phyloP scores from a whole-genome alignment of 768 basidiomycete genomes.

The Amanita rubescens region DNA sequence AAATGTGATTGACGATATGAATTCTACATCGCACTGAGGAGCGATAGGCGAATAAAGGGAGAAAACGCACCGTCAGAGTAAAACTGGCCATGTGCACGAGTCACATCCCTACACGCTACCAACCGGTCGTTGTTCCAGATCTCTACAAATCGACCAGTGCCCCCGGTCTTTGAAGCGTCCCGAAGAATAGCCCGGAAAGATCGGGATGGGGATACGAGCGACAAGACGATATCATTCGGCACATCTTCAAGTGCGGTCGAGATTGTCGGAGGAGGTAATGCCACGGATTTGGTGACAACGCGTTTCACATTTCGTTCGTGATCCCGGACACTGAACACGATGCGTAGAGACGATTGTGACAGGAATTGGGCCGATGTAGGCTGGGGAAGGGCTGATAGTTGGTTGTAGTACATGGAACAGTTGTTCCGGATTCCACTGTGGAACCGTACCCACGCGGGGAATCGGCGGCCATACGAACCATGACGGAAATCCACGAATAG shows the following conservation, averaged over 20 bases:
- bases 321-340: constrained; percentile 42
- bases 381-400: constrained; percentile 34
- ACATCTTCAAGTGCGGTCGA: constrained; percentile 27
- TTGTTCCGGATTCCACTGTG: no score
- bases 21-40: constrained; percentile 29
- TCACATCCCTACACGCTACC: constrained; percentile 46
- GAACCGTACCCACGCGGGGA: no score
- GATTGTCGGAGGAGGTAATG: constrained; percentile 12
- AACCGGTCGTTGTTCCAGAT: constrained; percentile 43
- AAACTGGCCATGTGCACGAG: constrained; percentile 49
- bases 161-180: constrained; percentile 20
- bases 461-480: no score
- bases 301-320: constrained; percentile 43
- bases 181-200: constrained; percentile 41
- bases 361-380: constrained; percentile 29
- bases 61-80: constrained; percentile 62
- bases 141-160: constrained; percentile 49
- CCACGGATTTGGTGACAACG: constrained; percentile 30
- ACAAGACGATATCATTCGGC: constrained; percentile 33
- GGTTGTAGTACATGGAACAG: constrained; percentile 29
- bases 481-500: no score
- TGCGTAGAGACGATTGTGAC: constrained; percentile 28
- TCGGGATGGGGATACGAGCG: constrained; percentile 24
- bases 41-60: neutral
- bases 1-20: constrained; percentile 44